phyloP scores from a whole-genome alignment of 75 land plant species.

The Picea sitchensis region DNA sequence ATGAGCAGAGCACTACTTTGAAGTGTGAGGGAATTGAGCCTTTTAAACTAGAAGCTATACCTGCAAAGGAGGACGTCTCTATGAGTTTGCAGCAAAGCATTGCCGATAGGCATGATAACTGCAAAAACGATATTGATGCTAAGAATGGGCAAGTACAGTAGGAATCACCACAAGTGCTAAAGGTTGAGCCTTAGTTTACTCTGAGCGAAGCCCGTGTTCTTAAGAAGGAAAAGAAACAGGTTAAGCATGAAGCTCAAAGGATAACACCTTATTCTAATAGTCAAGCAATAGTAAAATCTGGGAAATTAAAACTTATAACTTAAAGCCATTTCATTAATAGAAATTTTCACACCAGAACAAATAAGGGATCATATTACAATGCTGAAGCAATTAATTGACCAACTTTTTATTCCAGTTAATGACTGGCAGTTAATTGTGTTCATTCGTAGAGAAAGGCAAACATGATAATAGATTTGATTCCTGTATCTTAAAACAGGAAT shows the following conservation, averaged over 20 bases:
- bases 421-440: neutral
- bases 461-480: neutral
- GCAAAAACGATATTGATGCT: too few species aligned
- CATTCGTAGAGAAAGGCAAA: neutral
- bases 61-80: too few species aligned
- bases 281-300: slow-evolving; percentile 58
- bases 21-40: too few species aligned
- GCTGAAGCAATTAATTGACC: slow-evolving; percentile 96
- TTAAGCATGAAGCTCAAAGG: slow-evolving; percentile 18
- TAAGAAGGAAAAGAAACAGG: slow-evolving; percentile 34
- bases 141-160: too few species aligned
- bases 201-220: slow-evolving; percentile 20
- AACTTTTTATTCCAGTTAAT: slow-evolving; percentile 28
- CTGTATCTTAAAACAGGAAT: neutral
- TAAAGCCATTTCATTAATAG: slow-evolving; percentile 88
- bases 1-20: too few species aligned
- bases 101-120: too few species aligned
- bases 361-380: slow-evolving; percentile 79
- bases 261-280: slow-evolving; percentile 14
- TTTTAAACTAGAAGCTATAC: too few species aligned
- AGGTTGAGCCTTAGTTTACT: slow-evolving; percentile 21
- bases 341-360: slow-evolving; percentile 93
- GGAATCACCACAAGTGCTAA: slow-evolving; percentile 19
- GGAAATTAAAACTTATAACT: slow-evolving; percentile 66
- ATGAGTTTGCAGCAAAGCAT: too few species aligned